A percentile compares a stretch with the other conserved stretches of the same genome.
Conservation (phyloP, 148 eudicot species). For the Cornus florida region DNA sequence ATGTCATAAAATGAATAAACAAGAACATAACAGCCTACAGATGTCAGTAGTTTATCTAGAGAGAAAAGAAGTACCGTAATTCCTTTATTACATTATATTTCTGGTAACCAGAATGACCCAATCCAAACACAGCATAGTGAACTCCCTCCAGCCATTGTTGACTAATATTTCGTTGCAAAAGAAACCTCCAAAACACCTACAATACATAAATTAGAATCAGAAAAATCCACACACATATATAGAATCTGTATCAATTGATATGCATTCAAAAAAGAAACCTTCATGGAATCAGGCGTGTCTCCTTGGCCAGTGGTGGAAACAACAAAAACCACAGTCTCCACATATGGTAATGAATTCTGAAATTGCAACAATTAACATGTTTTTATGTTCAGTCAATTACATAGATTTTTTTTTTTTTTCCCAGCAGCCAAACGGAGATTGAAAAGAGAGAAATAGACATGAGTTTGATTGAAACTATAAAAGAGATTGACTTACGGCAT, state of each 20-base stretch:
- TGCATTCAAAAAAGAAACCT: slow-evolving; percentile 41
- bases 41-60: slow-evolving; percentile 25
- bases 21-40: background rate
- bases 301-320: slow-evolving; percentile 98
- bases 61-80: slow-evolving; percentile 52
- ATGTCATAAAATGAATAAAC: slow-evolving; percentile 11
- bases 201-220: slow-evolving; percentile 12
- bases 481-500: slow-evolving; percentile 45
- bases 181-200: slow-evolving; percentile 87
- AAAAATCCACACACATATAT: slow-evolving; percentile 3
- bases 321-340: slow-evolving; percentile 66
- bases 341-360: slow-evolving; percentile 53
- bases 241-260: background rate
- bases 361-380: slow-evolving; percentile 6
- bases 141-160: slow-evolving; percentile 71
- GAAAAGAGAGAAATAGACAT: background rate
- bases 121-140: slow-evolving; percentile 87
- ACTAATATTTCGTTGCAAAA: slow-evolving; percentile 67
- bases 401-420: background rate
- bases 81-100: slow-evolving; percentile 83
- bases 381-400: background rate
- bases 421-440: background rate
- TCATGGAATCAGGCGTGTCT: slow-evolving; percentile 85
- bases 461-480: background rate
- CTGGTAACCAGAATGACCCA: slow-evolving; percentile 98